These are phyloP conservation scores for Houttuynia cordata DNA, from an alignment of 164 flowering plant genomes.

Conservation along the genomic window DNA sequence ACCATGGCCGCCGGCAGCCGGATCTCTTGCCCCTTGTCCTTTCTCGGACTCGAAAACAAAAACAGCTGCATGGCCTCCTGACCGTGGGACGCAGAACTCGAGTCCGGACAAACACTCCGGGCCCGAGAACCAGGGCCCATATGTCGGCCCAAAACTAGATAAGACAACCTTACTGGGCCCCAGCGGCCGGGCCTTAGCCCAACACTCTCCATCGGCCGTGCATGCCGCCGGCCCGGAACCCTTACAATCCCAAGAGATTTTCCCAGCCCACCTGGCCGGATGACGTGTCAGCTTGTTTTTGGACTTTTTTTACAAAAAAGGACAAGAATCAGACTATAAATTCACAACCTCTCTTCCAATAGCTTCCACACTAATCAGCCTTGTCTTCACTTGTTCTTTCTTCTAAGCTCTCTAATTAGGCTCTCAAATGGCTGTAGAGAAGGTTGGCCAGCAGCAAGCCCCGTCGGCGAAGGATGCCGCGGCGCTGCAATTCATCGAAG, in stretches of 20 bases:
- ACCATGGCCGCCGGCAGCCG: no score
- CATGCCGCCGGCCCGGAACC: background rate
- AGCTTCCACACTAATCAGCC: background rate
- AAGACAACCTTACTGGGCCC: background rate
- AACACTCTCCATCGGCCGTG: background rate
- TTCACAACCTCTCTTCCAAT: background rate
- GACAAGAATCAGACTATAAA: background rate
- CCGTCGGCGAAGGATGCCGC: slow-evolving; percentile 33
- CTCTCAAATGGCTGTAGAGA: slow-evolving; percentile 17
- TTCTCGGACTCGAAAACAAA: no score
- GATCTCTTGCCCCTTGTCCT: no score
- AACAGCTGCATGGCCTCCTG: no score
- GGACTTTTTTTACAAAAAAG: background rate
- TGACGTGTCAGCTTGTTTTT: background rate
- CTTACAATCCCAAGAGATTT: background rate
- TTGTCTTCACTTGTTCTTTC: background rate
- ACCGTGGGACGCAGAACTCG: no score
- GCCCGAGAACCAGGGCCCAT: background rate
- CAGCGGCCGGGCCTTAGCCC: background rate
- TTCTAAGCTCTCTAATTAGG: background rate
- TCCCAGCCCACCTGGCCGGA: background rate
- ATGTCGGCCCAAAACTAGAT: background rate
- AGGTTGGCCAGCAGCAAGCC: slow-evolving; percentile 17
- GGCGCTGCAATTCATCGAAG: slow-evolving; percentile 54
- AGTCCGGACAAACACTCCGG: background rate